Percentiles rank a stretch among this genome's conserved stretches.
Evolutionary conservation across 805 yeast genomes (phyloP).

Genomic region (Yamadazyma akitaensis): DNA sequence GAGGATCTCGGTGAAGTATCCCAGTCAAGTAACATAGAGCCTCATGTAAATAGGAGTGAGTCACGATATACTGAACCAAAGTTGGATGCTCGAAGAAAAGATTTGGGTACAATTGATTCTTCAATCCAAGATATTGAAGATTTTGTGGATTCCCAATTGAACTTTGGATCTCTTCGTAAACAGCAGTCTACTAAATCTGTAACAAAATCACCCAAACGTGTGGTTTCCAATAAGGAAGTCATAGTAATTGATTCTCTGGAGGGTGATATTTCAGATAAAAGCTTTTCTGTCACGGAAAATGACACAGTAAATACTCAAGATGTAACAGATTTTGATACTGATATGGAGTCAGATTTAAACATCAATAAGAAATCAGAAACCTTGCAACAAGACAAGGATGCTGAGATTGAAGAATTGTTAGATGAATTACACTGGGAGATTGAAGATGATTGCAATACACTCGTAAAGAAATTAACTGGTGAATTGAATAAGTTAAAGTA

Average conservation of each 20-base stretch:
- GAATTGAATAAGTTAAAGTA: constrained; percentile 64
- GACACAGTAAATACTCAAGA: constrained; percentile 7
- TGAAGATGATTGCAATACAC: constrained; percentile 55
- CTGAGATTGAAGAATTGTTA: constrained; percentile 61
- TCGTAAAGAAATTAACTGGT: constrained; percentile 54
- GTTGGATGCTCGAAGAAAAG: constrained; percentile 2
- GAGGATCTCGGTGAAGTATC: constrained; percentile 5
- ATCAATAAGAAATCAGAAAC: constrained; percentile 12
- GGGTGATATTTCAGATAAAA: constrained; percentile 13
- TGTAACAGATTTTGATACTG: constrained; percentile 7
- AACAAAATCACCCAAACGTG: neutral
- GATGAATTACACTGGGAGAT: constrained; percentile 78
- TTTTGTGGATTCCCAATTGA: constrained; percentile 34
- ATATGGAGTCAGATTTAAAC: constrained; percentile 15
- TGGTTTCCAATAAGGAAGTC: constrained; percentile 3
- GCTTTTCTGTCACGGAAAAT: constrained; percentile 12
- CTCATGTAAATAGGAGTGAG: neutral
- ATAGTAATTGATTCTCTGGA: constrained; percentile 13
- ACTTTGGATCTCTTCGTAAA: constrained; percentile 11
- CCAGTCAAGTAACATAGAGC: constrained; percentile 6
- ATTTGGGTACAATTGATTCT: constrained; percentile 21
- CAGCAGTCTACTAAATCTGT: neutral
- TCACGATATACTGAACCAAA: too few relatives aligned
- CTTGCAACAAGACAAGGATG: constrained; percentile 27
- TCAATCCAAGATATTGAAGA: constrained; percentile 41